These are phyloP conservation scores for Metschnikowia aberdeeniae DNA, from an alignment of 805 yeast species.

Conservation along the genomic window DNA sequence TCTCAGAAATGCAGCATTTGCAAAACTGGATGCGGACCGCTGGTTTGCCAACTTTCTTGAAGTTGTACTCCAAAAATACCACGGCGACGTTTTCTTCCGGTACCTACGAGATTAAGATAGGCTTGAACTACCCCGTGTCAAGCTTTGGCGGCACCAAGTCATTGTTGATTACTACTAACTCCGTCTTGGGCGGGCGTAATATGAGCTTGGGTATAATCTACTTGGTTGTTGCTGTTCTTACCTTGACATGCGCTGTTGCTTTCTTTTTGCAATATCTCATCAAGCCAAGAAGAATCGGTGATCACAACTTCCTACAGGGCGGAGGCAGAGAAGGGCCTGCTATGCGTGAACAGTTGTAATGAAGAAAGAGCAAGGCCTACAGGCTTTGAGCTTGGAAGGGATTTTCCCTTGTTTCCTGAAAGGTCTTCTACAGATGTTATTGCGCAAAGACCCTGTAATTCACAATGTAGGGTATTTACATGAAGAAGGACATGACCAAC, in stretches of 20 bases:
- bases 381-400: too few relatives aligned
- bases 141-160: slow-evolving; percentile 88
- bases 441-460: too few relatives aligned
- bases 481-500: too few relatives aligned
- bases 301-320: slow-evolving; percentile 54
- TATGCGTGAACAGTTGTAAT: slow-evolving; percentile 21
- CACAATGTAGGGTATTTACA: too few relatives aligned
- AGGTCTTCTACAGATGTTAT: too few relatives aligned
- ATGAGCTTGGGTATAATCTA: slow-evolving; percentile 80
- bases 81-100: slow-evolving; percentile 56
- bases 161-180: slow-evolving; percentile 73
- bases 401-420: too few relatives aligned
- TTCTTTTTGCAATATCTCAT: slow-evolving; percentile 79
- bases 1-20: slow-evolving; percentile 73
- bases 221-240: slow-evolving; percentile 75
- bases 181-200: slow-evolving; percentile 85
- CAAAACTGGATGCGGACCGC: slow-evolving; percentile 99
- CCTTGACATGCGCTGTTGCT: slow-evolving; percentile 64
- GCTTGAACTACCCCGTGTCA: slow-evolving; percentile 75
- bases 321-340: slow-evolving; percentile 15
- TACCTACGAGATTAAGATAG: slow-evolving; percentile 63
- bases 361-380: neutral
- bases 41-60: slow-evolving; percentile 84
- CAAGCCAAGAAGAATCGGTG: slow-evolving; percentile 82
- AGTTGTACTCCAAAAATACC: slow-evolving; percentile 73